phyloP scores from a whole-genome alignment of 2,329 filamentous ascomycete species.

The Capronia epimyces region DNA sequence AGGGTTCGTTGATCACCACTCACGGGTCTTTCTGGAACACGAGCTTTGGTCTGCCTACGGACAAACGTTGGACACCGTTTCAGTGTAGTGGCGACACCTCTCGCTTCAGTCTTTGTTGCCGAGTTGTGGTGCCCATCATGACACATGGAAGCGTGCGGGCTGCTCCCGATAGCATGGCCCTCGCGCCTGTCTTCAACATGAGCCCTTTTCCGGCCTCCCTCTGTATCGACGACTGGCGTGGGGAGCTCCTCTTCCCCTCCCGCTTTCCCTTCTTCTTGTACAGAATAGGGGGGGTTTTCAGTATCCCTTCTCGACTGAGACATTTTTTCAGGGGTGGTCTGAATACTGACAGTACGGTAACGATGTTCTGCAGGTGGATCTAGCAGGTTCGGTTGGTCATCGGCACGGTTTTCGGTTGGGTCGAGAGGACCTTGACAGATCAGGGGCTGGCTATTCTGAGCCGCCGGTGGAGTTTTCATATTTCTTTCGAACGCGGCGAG shows the following conservation, averaged over 20 bases:
- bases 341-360: slow-evolving; percentile 10
- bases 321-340: slow-evolving; percentile 6
- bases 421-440: background rate
- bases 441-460: background rate
- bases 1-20: slow-evolving; percentile 11
- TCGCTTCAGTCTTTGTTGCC: background rate
- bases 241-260: background rate
- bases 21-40: slow-evolving; percentile 2
- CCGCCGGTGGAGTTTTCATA: background rate
- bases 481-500: slow-evolving; percentile 17
- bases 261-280: background rate
- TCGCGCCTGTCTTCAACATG: background rate
- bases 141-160: background rate
- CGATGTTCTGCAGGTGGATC: slow-evolving; percentile 1
- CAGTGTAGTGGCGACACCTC: background rate
- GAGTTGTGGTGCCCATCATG: background rate
- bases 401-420: background rate
- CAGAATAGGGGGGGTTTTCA: background rate
- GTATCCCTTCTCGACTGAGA: background rate
- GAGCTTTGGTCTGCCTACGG: slow-evolving; percentile 16
- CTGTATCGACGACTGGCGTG: background rate
- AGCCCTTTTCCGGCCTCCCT: background rate
- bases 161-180: background rate
- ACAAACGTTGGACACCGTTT: slow-evolving; percentile 20
- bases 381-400: background rate